These are phyloP conservation scores for Kazachstania sp. DNA, from an alignment of 1,139 yeast species.

Conservation along the genomic window DNA sequence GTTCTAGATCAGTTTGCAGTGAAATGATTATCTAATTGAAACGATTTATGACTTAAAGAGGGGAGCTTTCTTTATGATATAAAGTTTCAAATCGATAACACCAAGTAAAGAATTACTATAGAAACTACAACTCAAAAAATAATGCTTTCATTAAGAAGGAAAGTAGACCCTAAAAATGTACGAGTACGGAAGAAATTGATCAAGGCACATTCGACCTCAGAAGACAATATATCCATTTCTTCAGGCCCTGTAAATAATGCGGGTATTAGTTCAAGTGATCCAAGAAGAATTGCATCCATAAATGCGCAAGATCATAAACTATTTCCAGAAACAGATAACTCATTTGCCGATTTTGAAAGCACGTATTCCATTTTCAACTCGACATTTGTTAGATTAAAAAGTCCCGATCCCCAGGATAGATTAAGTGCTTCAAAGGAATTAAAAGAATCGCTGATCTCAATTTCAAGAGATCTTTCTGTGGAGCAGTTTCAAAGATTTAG, in stretches of 20 bases:
- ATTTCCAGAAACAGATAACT: conserved; percentile 17
- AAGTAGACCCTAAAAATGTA: conserved; percentile 18
- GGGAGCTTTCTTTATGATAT: too few species aligned
- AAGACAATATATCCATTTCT: conserved; percentile 21
- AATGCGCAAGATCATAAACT: conserved; percentile 16
- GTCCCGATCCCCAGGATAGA: conserved; percentile 40
- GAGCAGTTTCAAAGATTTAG: conserved; percentile 77
- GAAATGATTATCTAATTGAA: too few species aligned
- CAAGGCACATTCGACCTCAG: conserved; percentile 17
- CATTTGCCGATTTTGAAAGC: conserved; percentile 22
- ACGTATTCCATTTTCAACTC: conserved; percentile 22
- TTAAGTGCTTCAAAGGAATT: conserved; percentile 57
- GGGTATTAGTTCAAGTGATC: conserved; percentile 12
- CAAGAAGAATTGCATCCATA: conserved; percentile 14
- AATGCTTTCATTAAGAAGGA: conserved; percentile 21
- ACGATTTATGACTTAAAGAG: too few species aligned
- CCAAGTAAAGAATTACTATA: background rate
- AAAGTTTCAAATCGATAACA: too few species aligned
- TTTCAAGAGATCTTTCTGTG: conserved; percentile 65
- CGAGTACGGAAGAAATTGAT: conserved; percentile 18
- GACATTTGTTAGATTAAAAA: conserved; percentile 28
- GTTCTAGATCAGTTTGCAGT: too few species aligned
- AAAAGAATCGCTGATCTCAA: conserved; percentile 54
- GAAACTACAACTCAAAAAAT: background rate
- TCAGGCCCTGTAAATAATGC: conserved; percentile 19